Evolutionary conservation across 805 yeast genomes (phyloP), one percentile per base, ranked within the genome.

Genomic region (Cyberlindnera suaveolens): DNA sequence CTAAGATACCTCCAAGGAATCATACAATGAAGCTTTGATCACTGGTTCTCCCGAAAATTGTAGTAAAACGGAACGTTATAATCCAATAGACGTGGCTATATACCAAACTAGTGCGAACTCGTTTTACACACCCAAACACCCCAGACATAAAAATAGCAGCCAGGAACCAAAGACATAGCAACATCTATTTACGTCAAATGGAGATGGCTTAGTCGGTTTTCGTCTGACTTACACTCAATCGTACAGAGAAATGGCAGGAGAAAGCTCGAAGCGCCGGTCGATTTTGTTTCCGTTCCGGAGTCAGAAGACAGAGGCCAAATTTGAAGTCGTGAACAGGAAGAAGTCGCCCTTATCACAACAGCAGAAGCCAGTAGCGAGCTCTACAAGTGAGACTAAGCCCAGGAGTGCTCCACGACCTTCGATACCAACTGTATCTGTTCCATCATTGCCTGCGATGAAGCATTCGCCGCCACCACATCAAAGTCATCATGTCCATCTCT

Each of bases 271-370:
- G 45, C 45, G 62, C 34, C 44, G 56, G 4, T 57, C 62, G 11
- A 16, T 56, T 31, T 44, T 57, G 6, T 54, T 55, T 31, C 57
- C 57, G 23, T 53, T 57, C 42, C 43, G 48, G 11, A 4, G 45
- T 3, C 43, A 48, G 46, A 51, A 53, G 38, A 45, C 42, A 7
- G 52, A 48, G 36, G 37, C 50, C 5, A 56, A 54, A 45, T 53
- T 55, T 18, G 61, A 57, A 23, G 61, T 56, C 3, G 48, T 55
- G 19, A 57, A 55, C 42, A 41, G 61, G 23, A 57, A 55, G 49
- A 53, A 51, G 34, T 50, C 53, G 1, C 60, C 60, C 3, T 33
- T 38, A 17, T 17, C 40, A 9, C 40, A 38, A n/a, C 34, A 30
- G 19, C 26, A 17, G 23, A 27, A n/a, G 20, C 31, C 30, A 15